Evolutionary conservation across 2,329 filamentous ascomycete genomes (phyloP).

Genomic region (Mycosphaerella sp.): DNA sequence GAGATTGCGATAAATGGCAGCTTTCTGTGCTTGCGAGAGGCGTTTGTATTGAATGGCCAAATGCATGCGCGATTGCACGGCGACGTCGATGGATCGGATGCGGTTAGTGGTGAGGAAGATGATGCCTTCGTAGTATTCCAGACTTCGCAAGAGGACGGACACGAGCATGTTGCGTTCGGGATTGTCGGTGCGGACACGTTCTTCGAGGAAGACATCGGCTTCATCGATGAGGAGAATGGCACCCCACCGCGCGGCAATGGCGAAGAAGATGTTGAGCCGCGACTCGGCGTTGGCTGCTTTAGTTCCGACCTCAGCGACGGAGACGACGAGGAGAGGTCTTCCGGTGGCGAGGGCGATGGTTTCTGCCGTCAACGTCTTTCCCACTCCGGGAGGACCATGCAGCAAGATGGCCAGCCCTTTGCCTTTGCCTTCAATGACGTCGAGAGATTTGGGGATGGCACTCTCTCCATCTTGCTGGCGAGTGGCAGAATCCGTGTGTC

Average conservation of each 20-base stretch:
- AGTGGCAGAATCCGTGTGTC: too few species aligned
- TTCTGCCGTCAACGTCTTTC: constrained; percentile 40
- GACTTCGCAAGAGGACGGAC: constrained; percentile 44
- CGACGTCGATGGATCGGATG: constrained; percentile 32
- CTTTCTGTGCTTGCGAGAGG: too few species aligned
- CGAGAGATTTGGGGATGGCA: not conserved
- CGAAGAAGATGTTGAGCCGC: constrained; percentile 52
- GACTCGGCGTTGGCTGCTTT: constrained; percentile 43
- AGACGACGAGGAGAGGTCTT: constrained; percentile 40
- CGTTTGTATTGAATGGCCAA: too few species aligned
- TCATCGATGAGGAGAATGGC: constrained; percentile 80
- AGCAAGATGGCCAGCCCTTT: constrained; percentile 36
- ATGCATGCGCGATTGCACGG: constrained; percentile 36
- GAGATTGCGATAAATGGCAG: too few species aligned
- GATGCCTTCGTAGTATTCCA: constrained; percentile 37
- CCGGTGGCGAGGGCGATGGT: constrained; percentile 33
- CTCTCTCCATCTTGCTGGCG: too few species aligned
- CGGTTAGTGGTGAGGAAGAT: constrained; percentile 37
- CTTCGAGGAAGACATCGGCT: constrained; percentile 75
- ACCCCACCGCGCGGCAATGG: constrained; percentile 81
- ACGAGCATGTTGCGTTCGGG: constrained; percentile 79
- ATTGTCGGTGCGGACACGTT: constrained; percentile 65
- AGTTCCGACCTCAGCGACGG: constrained; percentile 32
- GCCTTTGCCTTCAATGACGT: constrained; percentile 35
- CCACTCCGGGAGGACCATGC: constrained; percentile 36